Percentiles rank a stretch among this genome's conserved stretches.
Evolutionary conservation across 345 rosid species (phyloP).

Genomic region (Boechera retrofracta): DNA sequence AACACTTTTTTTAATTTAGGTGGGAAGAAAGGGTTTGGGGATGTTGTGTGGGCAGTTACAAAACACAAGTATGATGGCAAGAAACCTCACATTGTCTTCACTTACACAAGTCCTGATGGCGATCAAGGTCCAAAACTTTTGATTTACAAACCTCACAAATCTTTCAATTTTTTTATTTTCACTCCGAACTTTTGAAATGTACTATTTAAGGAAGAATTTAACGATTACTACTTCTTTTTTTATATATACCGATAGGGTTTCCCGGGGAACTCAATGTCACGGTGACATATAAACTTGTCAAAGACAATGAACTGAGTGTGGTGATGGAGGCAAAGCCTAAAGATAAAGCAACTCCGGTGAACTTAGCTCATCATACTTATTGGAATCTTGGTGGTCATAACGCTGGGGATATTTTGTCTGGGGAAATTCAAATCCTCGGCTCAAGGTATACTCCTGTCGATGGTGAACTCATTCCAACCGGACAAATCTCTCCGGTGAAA

Average conservation of each 20-base stretch:
- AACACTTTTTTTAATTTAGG: slow-evolving; percentile 45
- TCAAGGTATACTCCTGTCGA: slow-evolving; percentile 70
- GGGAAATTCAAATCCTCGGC: slow-evolving; percentile 67
- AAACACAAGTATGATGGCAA: slow-evolving; percentile 51
- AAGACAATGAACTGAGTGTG: slow-evolving; percentile 52
- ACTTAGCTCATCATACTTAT: slow-evolving; percentile 81
- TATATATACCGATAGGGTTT: slow-evolving; percentile 60
- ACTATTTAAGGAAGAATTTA: neutral
- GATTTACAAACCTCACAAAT: neutral
- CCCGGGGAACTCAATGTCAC: slow-evolving; percentile 57
- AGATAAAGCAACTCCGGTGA: slow-evolving; percentile 79
- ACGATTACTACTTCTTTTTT: neutral
- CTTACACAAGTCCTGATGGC: slow-evolving; percentile 73
- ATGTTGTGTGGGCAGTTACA: slow-evolving; percentile 71
- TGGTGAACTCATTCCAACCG: slow-evolving; percentile 76
- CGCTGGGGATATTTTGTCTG: slow-evolving; percentile 70
- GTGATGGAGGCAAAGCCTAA: slow-evolving; percentile 76
- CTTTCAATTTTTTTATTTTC: neutral
- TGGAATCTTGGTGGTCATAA: slow-evolving; percentile 92
- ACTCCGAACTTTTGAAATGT: slow-evolving; percentile 4
- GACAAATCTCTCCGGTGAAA: slow-evolving; percentile 58
- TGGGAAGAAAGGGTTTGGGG: slow-evolving; percentile 78
- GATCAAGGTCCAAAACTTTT: slow-evolving; percentile 63
- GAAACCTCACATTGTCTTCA: slow-evolving; percentile 62
- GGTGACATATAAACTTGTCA: slow-evolving; percentile 55